Evolutionary conservation across 2,329 filamentous ascomycete genomes (phyloP), one percentile per base, ranked within the genome.

Genomic region (Sarocladium brachiariae): DNA sequence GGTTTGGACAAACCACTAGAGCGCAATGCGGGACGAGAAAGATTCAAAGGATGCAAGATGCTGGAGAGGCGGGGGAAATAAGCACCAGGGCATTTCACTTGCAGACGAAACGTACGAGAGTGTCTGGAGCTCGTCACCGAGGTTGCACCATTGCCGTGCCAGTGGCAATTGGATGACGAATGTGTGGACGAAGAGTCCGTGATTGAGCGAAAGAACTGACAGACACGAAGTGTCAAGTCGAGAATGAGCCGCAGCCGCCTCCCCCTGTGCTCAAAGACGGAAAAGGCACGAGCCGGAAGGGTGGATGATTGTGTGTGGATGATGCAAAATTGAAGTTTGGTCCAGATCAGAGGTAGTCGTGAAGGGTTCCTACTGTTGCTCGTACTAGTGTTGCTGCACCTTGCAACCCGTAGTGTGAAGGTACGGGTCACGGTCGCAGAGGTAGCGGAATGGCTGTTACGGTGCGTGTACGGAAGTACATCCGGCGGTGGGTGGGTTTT

Each of bases 131-230:
- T 47, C 59, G 58, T 68, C 63, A 68, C 66, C 65, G 59, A 57
- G 61, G 63, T 61, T 57, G 58, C 63, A 67, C 55, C 66, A 69
- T 69, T 61, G 65, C 66, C 65, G 59, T 63, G 59, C 61, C 58
- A 55, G 56, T 60, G 62, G 61, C 63, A 65, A 68, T 65, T 66
- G 64, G n/a, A 18, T 47, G 43, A 25, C 43, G 43, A 31, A 47
- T n/a, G 43, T 16, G 4, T 8, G 25, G 43, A 47, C 25, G 9
- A 14, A 47, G 24, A 33, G 43, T 47, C 27, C 24, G 43, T 47
- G 43, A 47, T 47, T 45, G 43, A 47, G 27, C 24, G 43, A 47
- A 33, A 13, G 43, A 47, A 47, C 14, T 14, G 52, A 52, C 51
- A 51, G 43, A 24, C 43, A 33, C 24, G 27, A 30, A 25, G 43